phyloP scores from a whole-genome alignment of 1,284 basidiomycete species.

The Neolentinus lepideus region DNA sequence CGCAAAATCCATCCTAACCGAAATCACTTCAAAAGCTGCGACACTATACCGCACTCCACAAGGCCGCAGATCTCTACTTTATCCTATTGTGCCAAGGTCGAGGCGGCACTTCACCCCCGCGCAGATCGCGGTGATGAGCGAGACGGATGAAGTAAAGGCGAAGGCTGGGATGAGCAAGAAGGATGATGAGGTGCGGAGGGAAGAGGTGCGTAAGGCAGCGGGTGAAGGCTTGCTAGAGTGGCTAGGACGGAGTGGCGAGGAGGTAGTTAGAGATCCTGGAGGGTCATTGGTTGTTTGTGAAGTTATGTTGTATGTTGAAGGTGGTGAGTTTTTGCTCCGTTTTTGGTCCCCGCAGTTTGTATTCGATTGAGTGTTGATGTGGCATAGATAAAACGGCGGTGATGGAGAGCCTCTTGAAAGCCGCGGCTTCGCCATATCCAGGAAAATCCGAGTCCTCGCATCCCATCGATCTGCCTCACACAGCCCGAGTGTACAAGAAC shows the following conservation, averaged over 20 bases:
- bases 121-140: slow-evolving; percentile 58
- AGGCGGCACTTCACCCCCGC: slow-evolving; percentile 80
- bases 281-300: slow-evolving; percentile 74
- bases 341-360: not conserved
- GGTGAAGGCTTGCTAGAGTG: slow-evolving; percentile 65
- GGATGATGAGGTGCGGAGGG: slow-evolving; percentile 46
- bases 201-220: slow-evolving; percentile 65
- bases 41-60: slow-evolving; percentile 48
- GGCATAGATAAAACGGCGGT: slow-evolving; percentile 64
- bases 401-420: slow-evolving; percentile 48
- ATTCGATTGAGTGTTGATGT: no score
- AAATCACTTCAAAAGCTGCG: slow-evolving; percentile 49
- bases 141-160: slow-evolving; percentile 51
- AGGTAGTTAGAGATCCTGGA: slow-evolving; percentile 65
- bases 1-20: slow-evolving; percentile 67
- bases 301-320: slow-evolving; percentile 75
- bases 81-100: slow-evolving; percentile 74
- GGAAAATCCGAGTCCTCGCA: slow-evolving; percentile 45
- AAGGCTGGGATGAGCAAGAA: slow-evolving; percentile 76
- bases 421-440: slow-evolving; percentile 50
- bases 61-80: slow-evolving; percentile 74
- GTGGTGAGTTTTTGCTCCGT: slow-evolving; percentile 45
- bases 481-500: slow-evolving; percentile 77
- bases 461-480: slow-evolving; percentile 73
- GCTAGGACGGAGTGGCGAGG: slow-evolving; percentile 51